Evolutionary conservation across 2,329 filamentous ascomycete genomes (phyloP), one percentile per base, ranked within the genome.

Genomic region (Venturia oleaginea): DNA sequence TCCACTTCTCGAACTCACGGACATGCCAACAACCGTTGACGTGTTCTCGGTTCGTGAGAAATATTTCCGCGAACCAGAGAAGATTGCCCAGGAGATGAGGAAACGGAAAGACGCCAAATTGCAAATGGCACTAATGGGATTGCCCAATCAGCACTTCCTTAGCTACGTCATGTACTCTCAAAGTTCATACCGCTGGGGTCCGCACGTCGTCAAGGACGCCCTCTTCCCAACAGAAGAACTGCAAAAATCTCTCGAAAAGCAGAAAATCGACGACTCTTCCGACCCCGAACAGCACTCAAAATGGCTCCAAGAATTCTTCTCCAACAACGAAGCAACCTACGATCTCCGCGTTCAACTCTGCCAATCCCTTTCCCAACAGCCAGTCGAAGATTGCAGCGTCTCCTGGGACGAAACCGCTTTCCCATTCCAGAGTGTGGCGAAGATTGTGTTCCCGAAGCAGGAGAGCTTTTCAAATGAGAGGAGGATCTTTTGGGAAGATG

Each of bases 121-220:
- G 0, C 77, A 79, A 61, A 75, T 74, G 51, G 75, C 71, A 7
- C 71, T 74, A 11, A 75, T 78, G 67, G 67, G 73, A 59, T 73
- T 79, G 10, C 72, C 70, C 7, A 78, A 79, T 65, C 76, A 71
- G 1, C 75, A 77, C 64, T 68, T 80, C 3, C 73, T 76, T 62
- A 71, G 72, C 27, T 74, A 71, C 17, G 64, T 70, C 34, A 71
- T 78, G 65, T 80, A 82, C 70, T 78, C 77, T 0, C 79, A 82
- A 68, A 76, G 74, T 17, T 77, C 80, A 0, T 81, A 80, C 67
- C 77, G 77, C 27, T 81, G 78, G 66, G 79, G 79, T 24, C 73
- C 78, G 61, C 79, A 79, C 65, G 74, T 81, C 2, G 74, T 75
- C 61, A 82, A 82, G 67, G 81, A 80, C 66, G 75, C 74, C 62